Evolutionary conservation across 176 grass and related monocot genomes (phyloP).

Genomic region (Oryza officinalis): DNA sequence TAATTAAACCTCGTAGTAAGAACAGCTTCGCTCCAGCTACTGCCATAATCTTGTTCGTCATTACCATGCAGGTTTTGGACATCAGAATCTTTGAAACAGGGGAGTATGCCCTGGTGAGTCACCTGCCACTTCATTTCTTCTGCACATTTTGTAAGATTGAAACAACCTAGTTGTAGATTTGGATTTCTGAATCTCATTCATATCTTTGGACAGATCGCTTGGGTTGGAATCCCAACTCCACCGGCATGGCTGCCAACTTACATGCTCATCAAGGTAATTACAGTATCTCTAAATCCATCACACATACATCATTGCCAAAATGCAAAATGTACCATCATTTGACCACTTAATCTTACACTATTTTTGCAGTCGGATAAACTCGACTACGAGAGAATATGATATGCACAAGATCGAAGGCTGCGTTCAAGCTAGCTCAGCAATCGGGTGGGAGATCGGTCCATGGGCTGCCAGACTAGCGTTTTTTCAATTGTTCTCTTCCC

Average conservation of each 20-base stretch:
- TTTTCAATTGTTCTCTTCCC: neutral
- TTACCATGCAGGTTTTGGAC: slow-evolving; percentile 62
- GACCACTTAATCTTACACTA: neutral
- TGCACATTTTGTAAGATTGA: neutral
- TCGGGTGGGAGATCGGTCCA: neutral
- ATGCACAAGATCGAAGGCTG: neutral
- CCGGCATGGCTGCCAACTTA: slow-evolving; percentile 93
- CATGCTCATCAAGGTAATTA: slow-evolving; percentile 91
- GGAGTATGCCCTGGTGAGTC: slow-evolving; percentile 76
- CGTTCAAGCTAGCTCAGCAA: neutral
- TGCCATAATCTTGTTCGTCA: neutral
- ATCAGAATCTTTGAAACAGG: slow-evolving; percentile 77
- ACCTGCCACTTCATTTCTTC: neutral
- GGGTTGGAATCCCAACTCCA: slow-evolving; percentile 90
- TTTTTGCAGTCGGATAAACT: slow-evolving; percentile 55
- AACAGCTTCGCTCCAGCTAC: neutral
- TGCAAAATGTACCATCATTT: neutral
- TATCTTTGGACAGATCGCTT: slow-evolving; percentile 53
- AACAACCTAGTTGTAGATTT: neutral
- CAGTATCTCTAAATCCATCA: neutral
- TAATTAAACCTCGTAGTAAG: neutral
- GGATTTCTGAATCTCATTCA: neutral
- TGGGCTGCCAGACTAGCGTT: neutral
- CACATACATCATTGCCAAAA: neutral
- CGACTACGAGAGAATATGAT: slow-evolving; percentile 56